Evolutionary conservation across 495 filamentous ascomycete species (phyloP), one percentile per base, ranked within the genome.

Genomic region (Beverwykella pulmonaria): DNA sequence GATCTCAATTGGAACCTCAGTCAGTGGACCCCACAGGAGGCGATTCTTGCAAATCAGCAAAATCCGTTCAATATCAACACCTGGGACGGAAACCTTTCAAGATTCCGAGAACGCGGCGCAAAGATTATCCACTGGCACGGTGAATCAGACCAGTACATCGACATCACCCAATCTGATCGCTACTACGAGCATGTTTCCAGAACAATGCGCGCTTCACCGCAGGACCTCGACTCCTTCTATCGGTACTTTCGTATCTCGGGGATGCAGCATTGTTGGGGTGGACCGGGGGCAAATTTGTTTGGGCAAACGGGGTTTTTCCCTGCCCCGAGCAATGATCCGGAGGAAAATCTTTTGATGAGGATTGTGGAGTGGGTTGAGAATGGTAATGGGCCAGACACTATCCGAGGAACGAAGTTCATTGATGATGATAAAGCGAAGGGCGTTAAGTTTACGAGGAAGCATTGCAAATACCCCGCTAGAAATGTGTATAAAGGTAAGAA

Each of bases 61-160:
- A 65, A 84, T 59, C 81, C 82, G 0, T 79, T 74, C 63, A 73
- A 81, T 64, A 79, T 84, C 59, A 67, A 79, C 12, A 83, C 82
- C 1, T 83, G 76, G 75, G 74, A 80, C 0, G 75, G 74, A 2
- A 63, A 69, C 30, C 53, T 75, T n/a, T 56, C 49, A 7, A 46
- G 59, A 1, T 72, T 61, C 61, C 29, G 59, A 36, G 58, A 41
- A 12, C 36, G 58, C 5, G 71, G 73, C 22, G 71, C 69, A 22
- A 72, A 73, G 36, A 47, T 74, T 3, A 57, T 75, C 25, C 61
- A 61, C 22, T 76, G 71, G 48, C 74, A 76, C 47, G 74, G 72
- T 23, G 29, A 61, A 12, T 47, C 55, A 17, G 74, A 76, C 52
- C 30, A 44, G 1, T 53, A 71, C 25, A 74, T 76, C 61, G 65